Conservation (phyloP, 805 yeast species). For the Saccharomycopsis olivae region DNA sequence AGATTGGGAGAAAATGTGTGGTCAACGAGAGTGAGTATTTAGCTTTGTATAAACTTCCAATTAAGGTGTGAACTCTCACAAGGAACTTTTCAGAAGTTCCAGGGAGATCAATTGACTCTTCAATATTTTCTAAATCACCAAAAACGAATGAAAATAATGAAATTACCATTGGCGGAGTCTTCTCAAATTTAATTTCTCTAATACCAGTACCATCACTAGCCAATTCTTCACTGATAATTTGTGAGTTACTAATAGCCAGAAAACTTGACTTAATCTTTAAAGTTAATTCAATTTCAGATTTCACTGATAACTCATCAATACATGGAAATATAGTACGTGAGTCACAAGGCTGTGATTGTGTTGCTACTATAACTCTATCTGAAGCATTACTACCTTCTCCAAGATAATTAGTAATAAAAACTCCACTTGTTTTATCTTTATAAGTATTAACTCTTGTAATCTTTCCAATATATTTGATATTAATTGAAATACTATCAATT, state of each 20-base stretch:
- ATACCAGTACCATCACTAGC: constrained; percentile 23
- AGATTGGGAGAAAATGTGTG: constrained; percentile 34
- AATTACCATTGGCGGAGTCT: constrained; percentile 49
- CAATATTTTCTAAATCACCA: constrained; percentile 54
- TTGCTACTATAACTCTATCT: constrained; percentile 45
- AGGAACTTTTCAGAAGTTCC: constrained; percentile 27
- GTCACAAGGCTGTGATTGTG: constrained; percentile 63
- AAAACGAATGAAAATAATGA: constrained; percentile 58
- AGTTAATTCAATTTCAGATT: constrained; percentile 39
- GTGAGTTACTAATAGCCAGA: constrained; percentile 42
- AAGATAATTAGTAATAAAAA: constrained; percentile 57
- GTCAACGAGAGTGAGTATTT: constrained; percentile 41
- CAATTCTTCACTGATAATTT: constrained; percentile 24
- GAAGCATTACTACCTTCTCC: constrained; percentile 34
- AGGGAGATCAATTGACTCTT: constrained; percentile 25
- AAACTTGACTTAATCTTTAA: constrained; percentile 35
- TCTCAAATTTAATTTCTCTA: constrained; percentile 33
- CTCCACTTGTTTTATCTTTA: constrained; percentile 49
- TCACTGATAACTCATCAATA: constrained; percentile 51
- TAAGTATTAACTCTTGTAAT: constrained; percentile 40
- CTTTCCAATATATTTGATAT: constrained; percentile 39
- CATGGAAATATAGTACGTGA: constrained; percentile 59
- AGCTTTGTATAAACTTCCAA: constrained; percentile 36
- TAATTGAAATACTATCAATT: constrained; percentile 15
- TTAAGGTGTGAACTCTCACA: constrained; percentile 42